Conservation (phyloP, 805 yeast genomes). For the Zygosaccharomyces kombuchaensis region DNA sequence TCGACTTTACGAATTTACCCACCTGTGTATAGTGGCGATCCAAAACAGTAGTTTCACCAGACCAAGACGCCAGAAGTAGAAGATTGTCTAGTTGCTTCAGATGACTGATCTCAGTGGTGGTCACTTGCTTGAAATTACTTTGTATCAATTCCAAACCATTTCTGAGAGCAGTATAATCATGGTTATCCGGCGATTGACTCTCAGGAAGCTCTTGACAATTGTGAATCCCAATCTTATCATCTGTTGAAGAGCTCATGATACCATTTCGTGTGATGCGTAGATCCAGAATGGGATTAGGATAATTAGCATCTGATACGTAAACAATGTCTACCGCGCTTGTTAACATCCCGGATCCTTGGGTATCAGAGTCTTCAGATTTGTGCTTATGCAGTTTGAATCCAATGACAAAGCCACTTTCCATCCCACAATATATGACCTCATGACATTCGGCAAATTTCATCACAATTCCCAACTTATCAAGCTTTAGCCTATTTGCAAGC, state of each 20-base stretch:
- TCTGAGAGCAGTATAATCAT: neutral
- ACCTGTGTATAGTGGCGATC: constrained; percentile 1
- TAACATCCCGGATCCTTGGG: neutral
- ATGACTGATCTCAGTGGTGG: constrained; percentile 17
- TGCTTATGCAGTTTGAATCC: constrained; percentile 19
- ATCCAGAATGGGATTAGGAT: constrained; percentile 30
- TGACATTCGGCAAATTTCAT: constrained; percentile 24
- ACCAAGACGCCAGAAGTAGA: constrained; percentile 22
- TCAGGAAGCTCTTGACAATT: neutral
- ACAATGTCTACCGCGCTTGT: constrained; percentile 16
- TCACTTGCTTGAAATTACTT: constrained; percentile 3
- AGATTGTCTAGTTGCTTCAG: constrained; percentile 8
- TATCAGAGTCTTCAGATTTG: neutral
- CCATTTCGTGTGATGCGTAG: neutral
- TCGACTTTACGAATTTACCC: constrained; percentile 16
- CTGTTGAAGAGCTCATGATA: constrained; percentile 25
- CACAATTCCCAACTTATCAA: constrained; percentile 29
- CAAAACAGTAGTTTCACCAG: constrained; percentile 20
- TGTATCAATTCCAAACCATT: neutral
- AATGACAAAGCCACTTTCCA: constrained; percentile 31
- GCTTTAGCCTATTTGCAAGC: constrained; percentile 6
- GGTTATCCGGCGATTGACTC: neutral
- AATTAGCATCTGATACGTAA: constrained; percentile 25
- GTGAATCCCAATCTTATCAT: constrained; percentile 17
- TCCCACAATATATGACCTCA: constrained; percentile 23